Evolutionary conservation across 257 asterid genomes (phyloP).

Genomic region (Asclepias syriaca): DNA sequence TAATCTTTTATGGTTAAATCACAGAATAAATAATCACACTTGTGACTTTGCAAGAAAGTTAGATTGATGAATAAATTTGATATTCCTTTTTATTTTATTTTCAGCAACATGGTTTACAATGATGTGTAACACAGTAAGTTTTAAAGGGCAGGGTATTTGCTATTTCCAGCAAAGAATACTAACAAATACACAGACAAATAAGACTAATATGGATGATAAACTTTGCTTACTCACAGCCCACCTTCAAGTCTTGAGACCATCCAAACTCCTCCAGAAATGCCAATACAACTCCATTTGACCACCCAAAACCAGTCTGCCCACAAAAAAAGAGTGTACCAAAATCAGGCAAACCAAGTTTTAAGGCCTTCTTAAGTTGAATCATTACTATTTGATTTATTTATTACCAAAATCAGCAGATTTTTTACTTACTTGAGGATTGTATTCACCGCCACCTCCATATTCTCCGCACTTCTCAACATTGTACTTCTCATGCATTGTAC

Average conservation of each 20-base stretch:
- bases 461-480: conserved; percentile 70
- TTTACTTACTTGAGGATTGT: conserved; percentile 66
- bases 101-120: neutral
- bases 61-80: neutral
- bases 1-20: neutral
- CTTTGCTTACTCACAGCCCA: conserved; percentile 34
- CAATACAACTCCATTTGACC: conserved; percentile 90
- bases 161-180: neutral
- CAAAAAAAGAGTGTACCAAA: too few relatives aligned
- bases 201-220: neutral
- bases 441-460: conserved; percentile 92
- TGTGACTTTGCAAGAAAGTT: neutral
- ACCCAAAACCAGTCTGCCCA: conserved; percentile 93
- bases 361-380: neutral
- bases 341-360: neutral
- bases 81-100: conserved; percentile 1
- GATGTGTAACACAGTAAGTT: neutral
- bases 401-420: neutral
- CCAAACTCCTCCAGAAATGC: conserved; percentile 91
- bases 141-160: neutral
- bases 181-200: neutral
- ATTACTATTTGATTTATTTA: neutral
- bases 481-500: conserved; percentile 86
- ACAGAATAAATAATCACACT: neutral
- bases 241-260: conserved; percentile 54